Base-by-base conservation (phyloP, 257 asterid species). In the Ocimum tenuiflorum region DNA sequence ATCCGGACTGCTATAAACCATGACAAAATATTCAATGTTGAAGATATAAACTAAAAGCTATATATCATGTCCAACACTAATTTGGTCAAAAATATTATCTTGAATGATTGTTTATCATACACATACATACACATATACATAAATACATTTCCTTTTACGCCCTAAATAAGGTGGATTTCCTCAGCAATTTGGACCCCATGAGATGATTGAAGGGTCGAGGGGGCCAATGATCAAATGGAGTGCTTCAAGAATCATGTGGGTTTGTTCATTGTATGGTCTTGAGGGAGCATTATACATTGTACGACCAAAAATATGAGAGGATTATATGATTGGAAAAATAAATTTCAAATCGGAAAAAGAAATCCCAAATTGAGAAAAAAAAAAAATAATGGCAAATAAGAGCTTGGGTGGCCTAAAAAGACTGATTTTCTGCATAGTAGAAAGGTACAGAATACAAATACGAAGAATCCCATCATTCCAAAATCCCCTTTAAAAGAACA, bases 381-480 rank as follows among this genome's bases (percentile, higher is more conserved):
- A 22, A 19, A 8, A 38, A 63, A 77, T 27, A 27, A 48, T 29
- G 66, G 33, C 42, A 63, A 51, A 51, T 52, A 51, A 63, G 60
- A 69, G 42, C 1, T 38, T 69, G 73, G 55, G 81, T 81, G 81
- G 82, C 88, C 82, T 84, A 78, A 79, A 84, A 85, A 83, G 86
- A 79, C 82, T 81, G 80, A 63, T 62, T 70, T 77, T 39, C 71
- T 75, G 77, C 76, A 69, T 78, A 20, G 80, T 78, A 67, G 81
- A 54, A 73, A 73, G 87, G 76, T 76, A 60, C 59, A 73, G 23
- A 69, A 68, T 77, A 75, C 82, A 73, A 81, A 85, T 82, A 60
- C 81, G 84, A 81, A 75, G 85, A 84, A 86, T 64, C 86, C 73
- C 88, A 88, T 88, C 87, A 86, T 82, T 79, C 76, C 86, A 67